Percentiles rank a stretch among this genome's conserved stretches.
Conservation (phyloP, 1,284 basidiomycete species). For the Malassezia japonica region DNA sequence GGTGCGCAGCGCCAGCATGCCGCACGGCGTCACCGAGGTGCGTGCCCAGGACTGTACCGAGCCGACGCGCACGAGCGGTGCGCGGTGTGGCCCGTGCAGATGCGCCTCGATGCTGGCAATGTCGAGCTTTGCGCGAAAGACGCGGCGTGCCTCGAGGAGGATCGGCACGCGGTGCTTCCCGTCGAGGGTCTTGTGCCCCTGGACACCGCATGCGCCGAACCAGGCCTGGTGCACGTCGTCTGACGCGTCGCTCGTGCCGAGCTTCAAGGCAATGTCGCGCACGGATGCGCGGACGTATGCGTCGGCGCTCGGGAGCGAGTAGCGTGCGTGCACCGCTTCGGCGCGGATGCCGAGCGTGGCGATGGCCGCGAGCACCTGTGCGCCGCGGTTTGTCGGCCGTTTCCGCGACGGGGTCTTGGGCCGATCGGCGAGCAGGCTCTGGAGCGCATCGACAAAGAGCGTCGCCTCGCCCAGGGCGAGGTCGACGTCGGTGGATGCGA, state of each 20-base stretch:
- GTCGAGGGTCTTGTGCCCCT: not conserved
- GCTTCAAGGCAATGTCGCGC: not conserved
- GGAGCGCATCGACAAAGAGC: not conserved
- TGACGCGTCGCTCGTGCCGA: constrained; percentile 22
- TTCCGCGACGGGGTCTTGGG: not conserved
- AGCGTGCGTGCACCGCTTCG: constrained; percentile 12
- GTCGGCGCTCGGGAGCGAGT: constrained; percentile 14
- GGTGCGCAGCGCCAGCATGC: constrained; percentile 21
- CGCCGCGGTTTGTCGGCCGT: not conserved
- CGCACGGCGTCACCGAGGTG: constrained; percentile 39
- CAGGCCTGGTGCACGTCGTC: constrained; percentile 35
- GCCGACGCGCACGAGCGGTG: constrained; percentile 18
- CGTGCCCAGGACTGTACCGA: constrained; percentile 18
- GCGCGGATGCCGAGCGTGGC: not conserved
- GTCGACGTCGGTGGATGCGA: not conserved
- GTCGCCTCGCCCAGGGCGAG: not conserved
- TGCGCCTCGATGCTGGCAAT: constrained; percentile 22
- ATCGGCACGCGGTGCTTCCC: not conserved
- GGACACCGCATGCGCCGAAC: constrained; percentile 39
- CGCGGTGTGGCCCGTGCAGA: constrained; percentile 5
- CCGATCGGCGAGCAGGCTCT: not conserved
- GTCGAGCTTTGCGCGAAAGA: constrained; percentile 22
- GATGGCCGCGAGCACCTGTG: not conserved
- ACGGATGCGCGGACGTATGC: constrained; percentile 5
- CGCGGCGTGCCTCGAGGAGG: constrained; percentile 29